Conservation (phyloP, 805 yeast genomes). For the Blastobotrys terrestris region DNA sequence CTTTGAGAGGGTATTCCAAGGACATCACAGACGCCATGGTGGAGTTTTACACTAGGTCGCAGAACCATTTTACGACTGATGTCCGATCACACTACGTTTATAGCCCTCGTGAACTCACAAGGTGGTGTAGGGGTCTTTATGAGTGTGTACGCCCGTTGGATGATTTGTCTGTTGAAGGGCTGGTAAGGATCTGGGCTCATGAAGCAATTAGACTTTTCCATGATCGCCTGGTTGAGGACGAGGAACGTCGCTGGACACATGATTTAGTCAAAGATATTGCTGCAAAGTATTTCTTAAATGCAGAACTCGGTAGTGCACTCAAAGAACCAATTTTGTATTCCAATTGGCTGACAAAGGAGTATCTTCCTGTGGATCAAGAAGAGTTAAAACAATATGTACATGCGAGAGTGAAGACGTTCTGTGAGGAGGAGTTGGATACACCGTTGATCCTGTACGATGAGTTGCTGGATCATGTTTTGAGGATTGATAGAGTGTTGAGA, state of each 20-base stretch:
- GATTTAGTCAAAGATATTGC: constrained; percentile 32
- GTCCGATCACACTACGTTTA: constrained; percentile 59
- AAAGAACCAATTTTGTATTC: constrained; percentile 58
- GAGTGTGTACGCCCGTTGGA: constrained; percentile 40
- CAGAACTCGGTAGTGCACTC: constrained; percentile 34
- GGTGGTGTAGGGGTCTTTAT: constrained; percentile 78
- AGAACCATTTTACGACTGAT: constrained; percentile 33
- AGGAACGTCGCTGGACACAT: constrained; percentile 48
- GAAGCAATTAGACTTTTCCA: constrained; percentile 74
- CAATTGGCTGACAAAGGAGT: constrained; percentile 65
- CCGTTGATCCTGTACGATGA: constrained; percentile 61
- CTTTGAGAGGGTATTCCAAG: constrained; percentile 46
- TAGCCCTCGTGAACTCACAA: constrained; percentile 85
- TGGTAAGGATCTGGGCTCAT: constrained; percentile 69
- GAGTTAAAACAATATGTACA: constrained; percentile 49
- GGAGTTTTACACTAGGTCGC: constrained; percentile 47
- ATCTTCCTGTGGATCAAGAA: constrained; percentile 45
- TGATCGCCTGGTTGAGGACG: constrained; percentile 52
- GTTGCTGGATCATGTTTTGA: constrained; percentile 62
- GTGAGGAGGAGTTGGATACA: constrained; percentile 69
- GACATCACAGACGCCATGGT: constrained; percentile 62
- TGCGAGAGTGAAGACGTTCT: constrained; percentile 61
- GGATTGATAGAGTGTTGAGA: constrained; percentile 74
- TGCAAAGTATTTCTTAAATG: constrained; percentile 40
- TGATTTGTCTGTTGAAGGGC: constrained; percentile 34